phyloP scores from a whole-genome alignment of 2,329 filamentous ascomycete species.

The Pestalotiopsis sp. region DNA sequence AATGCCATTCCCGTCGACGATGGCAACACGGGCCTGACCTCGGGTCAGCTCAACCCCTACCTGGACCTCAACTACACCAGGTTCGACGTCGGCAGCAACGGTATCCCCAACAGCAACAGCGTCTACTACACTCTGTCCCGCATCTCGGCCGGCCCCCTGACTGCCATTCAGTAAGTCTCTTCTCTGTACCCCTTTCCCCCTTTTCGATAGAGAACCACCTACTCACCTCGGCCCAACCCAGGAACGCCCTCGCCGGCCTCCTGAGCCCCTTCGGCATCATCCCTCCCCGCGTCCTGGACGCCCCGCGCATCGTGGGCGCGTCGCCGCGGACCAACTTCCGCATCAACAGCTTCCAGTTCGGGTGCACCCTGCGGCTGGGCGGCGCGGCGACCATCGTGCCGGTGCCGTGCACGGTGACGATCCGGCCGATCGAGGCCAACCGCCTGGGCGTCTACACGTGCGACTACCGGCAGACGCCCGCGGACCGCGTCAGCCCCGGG shows the following conservation, averaged over 20 bases:
- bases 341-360: constrained; percentile 2
- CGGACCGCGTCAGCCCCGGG: background rate
- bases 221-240: background rate
- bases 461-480: background rate
- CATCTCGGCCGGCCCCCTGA: background rate
- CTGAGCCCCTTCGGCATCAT: background rate
- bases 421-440: background rate
- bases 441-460: background rate
- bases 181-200: no score
- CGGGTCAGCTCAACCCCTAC: background rate
- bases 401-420: background rate
- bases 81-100: background rate
- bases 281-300: background rate
- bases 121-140: background rate
- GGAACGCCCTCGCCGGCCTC: background rate
- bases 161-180: background rate
- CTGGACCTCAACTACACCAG: constrained; percentile 3
- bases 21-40: constrained; percentile 3
- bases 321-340: background rate
- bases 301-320: background rate
- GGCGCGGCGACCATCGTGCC: background rate
- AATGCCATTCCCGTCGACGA: background rate
- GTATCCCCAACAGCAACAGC: background rate
- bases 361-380: background rate
- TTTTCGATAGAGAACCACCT: background rate